Evolutionary conservation across 371 early-diverging fungal genomes (phyloP), one percentile per base, ranked within the genome.

Genomic region (Cladochytrium tenue): DNA sequence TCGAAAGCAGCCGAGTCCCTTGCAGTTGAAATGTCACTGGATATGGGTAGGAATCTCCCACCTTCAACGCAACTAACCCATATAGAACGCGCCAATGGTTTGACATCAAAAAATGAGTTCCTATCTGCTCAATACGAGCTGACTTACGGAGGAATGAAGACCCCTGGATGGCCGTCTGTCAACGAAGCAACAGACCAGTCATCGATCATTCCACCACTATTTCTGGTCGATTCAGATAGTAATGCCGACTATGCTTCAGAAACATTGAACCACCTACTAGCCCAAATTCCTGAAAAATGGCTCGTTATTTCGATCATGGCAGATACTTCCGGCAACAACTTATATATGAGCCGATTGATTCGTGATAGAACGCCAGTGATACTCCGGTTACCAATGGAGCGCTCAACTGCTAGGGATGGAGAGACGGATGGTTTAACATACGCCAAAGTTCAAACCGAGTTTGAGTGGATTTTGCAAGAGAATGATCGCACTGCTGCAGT

Each of bases 221-320:
- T 28, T 23, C 5, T 5, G 15, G 10, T 33, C 32, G 27, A 25
- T 34, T 23, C 15, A 23, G 4, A 56, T 51, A 56, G 58, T 50
- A 30, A 13, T 15, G 50, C 58, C 58, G 7, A 28, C 3, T 28
- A 74, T 77, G 3, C 86, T 89, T n/a, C n/a, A n/a, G n/a, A n/a
- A n/a, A n/a, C n/a, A 53, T 81, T 77, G 58, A 35, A 62, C 0
- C 77, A 82, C 2, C 82, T 86, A 62, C 64, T 88, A 0, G 76
- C 82, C 23, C 78, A 77, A 3, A 65, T 94, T 7, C 93, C 93
- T 10, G 26, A 57, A 0, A 50, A 77, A 10, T 91, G 91, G 90
- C 82, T 85, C 0, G 91, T 90, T 0, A 89, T 90, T 34, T 90
- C 90, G 0, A 58, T 95, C 7, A 87, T 90, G 0, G 74, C 93